Percentiles rank a stretch among this genome's conserved stretches.
Conservation (phyloP, 2,329 filamentous ascomycete species). For the Thelonectria olida region DNA sequence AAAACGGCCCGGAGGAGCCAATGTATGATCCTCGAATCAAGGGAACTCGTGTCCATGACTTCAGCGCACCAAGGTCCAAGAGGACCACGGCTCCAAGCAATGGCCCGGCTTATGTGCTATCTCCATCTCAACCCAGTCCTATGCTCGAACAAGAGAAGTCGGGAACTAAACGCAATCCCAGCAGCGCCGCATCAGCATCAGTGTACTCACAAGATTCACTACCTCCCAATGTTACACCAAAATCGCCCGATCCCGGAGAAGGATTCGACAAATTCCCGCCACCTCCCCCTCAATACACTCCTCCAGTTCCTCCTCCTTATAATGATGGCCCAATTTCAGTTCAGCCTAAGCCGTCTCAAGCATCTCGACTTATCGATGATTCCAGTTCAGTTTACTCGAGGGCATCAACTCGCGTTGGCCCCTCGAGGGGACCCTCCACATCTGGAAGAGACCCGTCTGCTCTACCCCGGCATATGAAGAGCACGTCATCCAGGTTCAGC, state of each 20-base stretch:
- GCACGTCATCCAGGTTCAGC: slow-evolving; percentile 81
- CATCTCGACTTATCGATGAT: slow-evolving; percentile 35
- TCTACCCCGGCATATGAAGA: slow-evolving; percentile 74
- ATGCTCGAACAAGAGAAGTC: slow-evolving; percentile 29
- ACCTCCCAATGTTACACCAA: slow-evolving; percentile 38
- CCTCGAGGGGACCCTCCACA: slow-evolving; percentile 62
- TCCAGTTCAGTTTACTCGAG: slow-evolving; percentile 29
- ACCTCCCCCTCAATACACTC: slow-evolving; percentile 33
- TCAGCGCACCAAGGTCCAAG: slow-evolving; percentile 67
- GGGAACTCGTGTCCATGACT: slow-evolving; percentile 72
- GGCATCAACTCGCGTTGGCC: slow-evolving; percentile 41
- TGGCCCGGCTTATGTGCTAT: slow-evolving; percentile 23
- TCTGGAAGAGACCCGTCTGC: slow-evolving; percentile 59
- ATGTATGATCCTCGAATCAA: slow-evolving; percentile 71
- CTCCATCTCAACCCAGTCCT: slow-evolving; percentile 25
- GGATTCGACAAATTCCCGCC: slow-evolving; percentile 17
- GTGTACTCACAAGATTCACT: slow-evolving; percentile 41
- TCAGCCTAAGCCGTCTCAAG: slow-evolving; percentile 35
- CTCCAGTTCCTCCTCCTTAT: slow-evolving; percentile 53
- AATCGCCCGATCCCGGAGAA: slow-evolving; percentile 35
- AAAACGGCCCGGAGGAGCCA: slow-evolving; percentile 53
- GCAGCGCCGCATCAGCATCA: slow-evolving; percentile 44
- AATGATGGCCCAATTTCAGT: slow-evolving; percentile 41
- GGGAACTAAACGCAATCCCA: slow-evolving; percentile 38
- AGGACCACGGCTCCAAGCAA: slow-evolving; percentile 35